phyloP scores from a whole-genome alignment of 2,329 filamentous ascomycete species.

The Mycosphaerella sp. region DNA sequence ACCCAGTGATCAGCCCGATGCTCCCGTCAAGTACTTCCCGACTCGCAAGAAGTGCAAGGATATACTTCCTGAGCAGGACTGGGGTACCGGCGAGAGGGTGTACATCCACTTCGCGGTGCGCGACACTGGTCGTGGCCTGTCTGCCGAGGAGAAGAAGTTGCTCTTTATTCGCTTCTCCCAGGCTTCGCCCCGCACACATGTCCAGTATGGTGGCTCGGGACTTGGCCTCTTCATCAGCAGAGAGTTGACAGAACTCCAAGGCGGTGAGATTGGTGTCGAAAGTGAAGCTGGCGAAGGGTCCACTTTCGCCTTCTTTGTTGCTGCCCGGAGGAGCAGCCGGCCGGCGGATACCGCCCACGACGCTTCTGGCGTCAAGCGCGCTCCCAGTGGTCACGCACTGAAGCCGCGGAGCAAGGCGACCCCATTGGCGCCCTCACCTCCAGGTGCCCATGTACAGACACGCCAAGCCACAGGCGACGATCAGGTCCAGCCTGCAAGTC shows the following conservation, averaged over 20 bases:
- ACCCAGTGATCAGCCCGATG: constrained; percentile 40
- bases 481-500: background rate
- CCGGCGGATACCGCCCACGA: constrained; percentile 29
- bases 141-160: constrained; percentile 62
- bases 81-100: constrained; percentile 61
- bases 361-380: constrained; percentile 12
- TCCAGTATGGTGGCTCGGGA: constrained; percentile 73
- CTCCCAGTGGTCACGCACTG: constrained; percentile 1
- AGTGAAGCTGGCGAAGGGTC: constrained; percentile 63
- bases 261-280: constrained; percentile 69
- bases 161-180: constrained; percentile 76
- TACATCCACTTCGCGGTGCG: constrained; percentile 68
- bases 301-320: constrained; percentile 72
- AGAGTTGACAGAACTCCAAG: constrained; percentile 72
- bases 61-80: constrained; percentile 52
- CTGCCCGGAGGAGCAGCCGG: constrained; percentile 52
- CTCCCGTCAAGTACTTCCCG: constrained; percentile 56
- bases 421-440: constrained; percentile 7
- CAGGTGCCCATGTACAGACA: constrained; percentile 2
- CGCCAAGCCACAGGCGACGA: constrained; percentile 2
- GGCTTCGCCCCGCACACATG: constrained; percentile 67
- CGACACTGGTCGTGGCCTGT: constrained; percentile 65
- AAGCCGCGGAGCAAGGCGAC: constrained; percentile 17
- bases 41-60: constrained; percentile 47
- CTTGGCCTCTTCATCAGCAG: constrained; percentile 74